Percentiles rank a stretch among this genome's conserved stretches.
These are phyloP conservation scores for Fusarium sp. DNA, from an alignment of 2,329 filamentous ascomycete species.

Conservation along the genomic window DNA sequence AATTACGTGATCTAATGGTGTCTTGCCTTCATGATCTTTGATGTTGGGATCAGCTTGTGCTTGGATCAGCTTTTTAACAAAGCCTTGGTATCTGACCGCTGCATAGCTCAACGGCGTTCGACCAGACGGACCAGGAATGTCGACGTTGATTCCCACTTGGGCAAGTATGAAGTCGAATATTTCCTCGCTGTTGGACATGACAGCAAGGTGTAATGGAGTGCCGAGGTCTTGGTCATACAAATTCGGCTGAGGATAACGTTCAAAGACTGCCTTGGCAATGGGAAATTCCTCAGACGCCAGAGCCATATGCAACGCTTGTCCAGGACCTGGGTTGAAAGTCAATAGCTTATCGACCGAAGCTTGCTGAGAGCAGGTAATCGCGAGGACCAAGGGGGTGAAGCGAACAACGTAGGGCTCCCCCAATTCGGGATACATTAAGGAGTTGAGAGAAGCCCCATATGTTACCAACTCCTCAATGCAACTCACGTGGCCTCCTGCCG, in stretches of 20 bases:
- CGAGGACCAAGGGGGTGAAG: background rate
- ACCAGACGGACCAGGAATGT: background rate
- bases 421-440: background rate
- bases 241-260: background rate
- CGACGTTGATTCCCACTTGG: background rate
- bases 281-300: background rate
- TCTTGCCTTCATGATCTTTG: background rate
- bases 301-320: background rate
- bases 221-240: background rate
- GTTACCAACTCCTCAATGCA: background rate
- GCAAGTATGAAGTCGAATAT: background rate
- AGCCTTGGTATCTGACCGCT: background rate
- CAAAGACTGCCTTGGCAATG: background rate
- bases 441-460: background rate
- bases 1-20: background rate
- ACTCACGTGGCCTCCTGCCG: background rate
- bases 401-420: background rate
- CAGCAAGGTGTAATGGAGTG: background rate
- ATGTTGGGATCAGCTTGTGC: background rate
- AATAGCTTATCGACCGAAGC: background rate
- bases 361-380: background rate
- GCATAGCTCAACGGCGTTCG: background rate
- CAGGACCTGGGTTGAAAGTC: background rate
- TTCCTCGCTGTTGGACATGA: background rate
- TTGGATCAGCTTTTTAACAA: background rate